A percentile compares a stretch with the other conserved stretches of the same genome.
Evolutionary conservation across 2,329 filamentous ascomycete genomes (phyloP).

Genomic region (Huntiella omanensis): DNA sequence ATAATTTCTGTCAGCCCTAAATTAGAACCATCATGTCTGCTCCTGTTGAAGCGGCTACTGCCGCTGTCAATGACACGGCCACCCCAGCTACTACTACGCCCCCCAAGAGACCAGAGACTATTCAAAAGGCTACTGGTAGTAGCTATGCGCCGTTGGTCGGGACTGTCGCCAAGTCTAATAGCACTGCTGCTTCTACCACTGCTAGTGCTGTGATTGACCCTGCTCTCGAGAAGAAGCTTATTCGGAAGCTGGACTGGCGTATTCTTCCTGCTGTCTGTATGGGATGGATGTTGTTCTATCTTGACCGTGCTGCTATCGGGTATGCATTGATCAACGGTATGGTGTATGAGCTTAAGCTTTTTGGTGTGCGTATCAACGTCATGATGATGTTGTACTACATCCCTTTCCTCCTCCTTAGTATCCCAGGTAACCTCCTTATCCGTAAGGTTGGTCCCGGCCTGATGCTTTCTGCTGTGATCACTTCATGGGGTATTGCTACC

Average conservation of each 20-base stretch:
- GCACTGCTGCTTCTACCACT: background rate
- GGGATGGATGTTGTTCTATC: constrained; percentile 12
- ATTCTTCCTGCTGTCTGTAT: constrained; percentile 11
- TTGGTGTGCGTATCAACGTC: constrained; percentile 37
- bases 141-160: constrained; percentile 2
- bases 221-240: background rate
- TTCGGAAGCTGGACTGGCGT: constrained; percentile 11
- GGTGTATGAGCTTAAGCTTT: constrained; percentile 37
- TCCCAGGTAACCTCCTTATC: constrained; percentile 14
- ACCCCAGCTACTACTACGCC: background rate
- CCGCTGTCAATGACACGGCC: background rate
- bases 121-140: constrained; percentile 5
- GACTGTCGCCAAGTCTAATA: background rate
- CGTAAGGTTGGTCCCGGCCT: constrained; percentile 13
- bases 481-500: constrained; percentile 14
- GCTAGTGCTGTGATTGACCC: background rate
- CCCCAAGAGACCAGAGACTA: constrained; percentile 1
- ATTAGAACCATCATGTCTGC: background rate
- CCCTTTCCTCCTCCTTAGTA: constrained; percentile 14
- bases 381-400: constrained; percentile 14
- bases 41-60: background rate
- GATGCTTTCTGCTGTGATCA: constrained; percentile 13
- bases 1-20: too few relatives aligned
- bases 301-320: constrained; percentile 18
- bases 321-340: constrained; percentile 31